Percentiles rank a stretch among this genome's conserved stretches.
Conservation (phyloP, 2,329 filamentous ascomycete species). For the Pseudocercospora eumusae region DNA sequence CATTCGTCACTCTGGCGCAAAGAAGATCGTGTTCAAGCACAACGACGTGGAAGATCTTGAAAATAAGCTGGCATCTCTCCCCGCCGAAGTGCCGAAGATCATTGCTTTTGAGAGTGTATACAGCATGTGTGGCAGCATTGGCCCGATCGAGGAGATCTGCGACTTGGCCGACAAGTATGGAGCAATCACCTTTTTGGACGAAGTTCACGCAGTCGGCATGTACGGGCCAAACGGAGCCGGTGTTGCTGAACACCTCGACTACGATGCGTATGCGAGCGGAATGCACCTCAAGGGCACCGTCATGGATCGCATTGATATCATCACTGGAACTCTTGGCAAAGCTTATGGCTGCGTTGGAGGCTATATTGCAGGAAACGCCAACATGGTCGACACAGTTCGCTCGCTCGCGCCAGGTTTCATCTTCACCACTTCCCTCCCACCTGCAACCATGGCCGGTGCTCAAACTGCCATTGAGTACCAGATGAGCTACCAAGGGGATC, state of each 20-base stretch:
- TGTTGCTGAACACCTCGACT: conserved; percentile 96
- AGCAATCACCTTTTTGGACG: conserved; percentile 94
- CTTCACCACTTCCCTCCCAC: conserved; percentile 95
- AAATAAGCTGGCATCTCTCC: conserved; percentile 84
- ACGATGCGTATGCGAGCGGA: conserved; percentile 77
- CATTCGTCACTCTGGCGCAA: conserved; percentile 93
- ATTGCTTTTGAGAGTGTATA: conserved; percentile 99
- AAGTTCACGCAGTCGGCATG: conserved; percentile 99
- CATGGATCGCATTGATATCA: conserved; percentile 96
- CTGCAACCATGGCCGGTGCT: conserved; percentile 94
- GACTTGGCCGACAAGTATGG: conserved; percentile 97
- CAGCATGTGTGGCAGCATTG: conserved; percentile 98
- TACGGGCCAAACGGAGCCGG: conserved; percentile 94
- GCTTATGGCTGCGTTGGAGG: conserved; percentile 97
- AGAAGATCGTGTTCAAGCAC: conserved; percentile 98
- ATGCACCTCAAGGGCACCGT: conserved; percentile 77
- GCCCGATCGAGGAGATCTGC: conserved; percentile 92
- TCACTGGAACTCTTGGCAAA: conserved; percentile 95
- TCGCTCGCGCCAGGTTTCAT: conserved; percentile 97
- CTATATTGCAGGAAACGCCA: conserved; percentile 88
- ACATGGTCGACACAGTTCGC: conserved; percentile 87
- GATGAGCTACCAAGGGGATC: conserved; percentile 78
- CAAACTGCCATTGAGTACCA: conserved; percentile 92
- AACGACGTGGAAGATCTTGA: conserved; percentile 94
- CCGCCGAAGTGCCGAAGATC: conserved; percentile 85